These are phyloP conservation scores for Puccinia hordei DNA, from an alignment of 1,284 basidiomycete genomes.

Conservation along the genomic window DNA sequence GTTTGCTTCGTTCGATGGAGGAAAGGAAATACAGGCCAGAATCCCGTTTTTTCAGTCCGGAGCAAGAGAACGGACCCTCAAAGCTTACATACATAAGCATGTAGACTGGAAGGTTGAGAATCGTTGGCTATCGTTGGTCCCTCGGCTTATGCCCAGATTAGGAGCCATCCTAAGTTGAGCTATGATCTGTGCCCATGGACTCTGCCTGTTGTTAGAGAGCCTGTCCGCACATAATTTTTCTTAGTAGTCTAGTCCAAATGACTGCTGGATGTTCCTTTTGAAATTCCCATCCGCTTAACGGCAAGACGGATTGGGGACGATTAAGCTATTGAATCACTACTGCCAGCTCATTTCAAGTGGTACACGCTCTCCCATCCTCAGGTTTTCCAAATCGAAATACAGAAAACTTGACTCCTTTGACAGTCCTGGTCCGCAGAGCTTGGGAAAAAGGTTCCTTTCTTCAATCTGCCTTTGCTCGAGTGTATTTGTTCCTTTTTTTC, in stretches of 20 bases:
- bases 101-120: neutral
- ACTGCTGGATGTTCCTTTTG: neutral
- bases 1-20: neutral
- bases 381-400: neutral
- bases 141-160: constrained; percentile 5
- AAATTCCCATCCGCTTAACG: too few species aligned
- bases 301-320: too few species aligned
- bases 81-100: neutral
- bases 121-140: too few species aligned
- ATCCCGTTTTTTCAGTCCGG: too few species aligned
- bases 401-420: neutral
- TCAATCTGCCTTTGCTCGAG: neutral
- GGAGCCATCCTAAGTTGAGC: neutral
- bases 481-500: constrained; percentile 1
- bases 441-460: constrained; percentile 13
- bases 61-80: neutral
- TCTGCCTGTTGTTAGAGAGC: neutral
- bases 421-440: neutral
- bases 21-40: neutral
- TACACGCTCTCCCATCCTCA: neutral
- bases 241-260: constrained; percentile 2
- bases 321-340: neutral
- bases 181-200: neutral
- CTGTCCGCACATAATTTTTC: neutral
- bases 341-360: neutral